Evolutionary conservation across 1,139 yeast genomes (phyloP).

Genomic region (Lodderomyces metapsilosis): DNA sequence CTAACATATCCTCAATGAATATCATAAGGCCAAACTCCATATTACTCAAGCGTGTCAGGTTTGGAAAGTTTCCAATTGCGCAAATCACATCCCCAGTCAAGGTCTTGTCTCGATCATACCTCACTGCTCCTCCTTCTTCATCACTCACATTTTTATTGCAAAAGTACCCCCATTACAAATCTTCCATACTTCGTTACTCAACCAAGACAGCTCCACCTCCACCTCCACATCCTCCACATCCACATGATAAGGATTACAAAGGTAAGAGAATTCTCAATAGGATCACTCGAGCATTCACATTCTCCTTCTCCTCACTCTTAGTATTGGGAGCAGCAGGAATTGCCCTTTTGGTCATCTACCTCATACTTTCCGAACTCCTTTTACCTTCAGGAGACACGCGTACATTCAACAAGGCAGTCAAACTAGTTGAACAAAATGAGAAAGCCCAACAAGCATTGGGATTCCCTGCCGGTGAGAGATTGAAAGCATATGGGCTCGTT

Average conservation of each 20-base stretch:
- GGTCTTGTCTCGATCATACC: constrained; percentile 1
- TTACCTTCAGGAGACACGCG: constrained; percentile 91
- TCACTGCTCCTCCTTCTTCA: constrained; percentile 1
- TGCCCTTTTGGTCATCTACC: constrained; percentile 68
- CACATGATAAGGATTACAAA: constrained; percentile 39
- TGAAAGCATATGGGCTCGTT: constrained; percentile 82
- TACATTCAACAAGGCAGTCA: constrained; percentile 83
- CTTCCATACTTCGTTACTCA: constrained; percentile 16
- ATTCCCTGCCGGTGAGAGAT: constrained; percentile 53
- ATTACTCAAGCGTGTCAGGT: background rate
- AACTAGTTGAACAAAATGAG: constrained; percentile 66
- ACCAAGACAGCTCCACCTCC: constrained; percentile 41
- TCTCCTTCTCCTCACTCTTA: constrained; percentile 57
- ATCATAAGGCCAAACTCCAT: background rate
- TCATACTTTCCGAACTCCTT: constrained; percentile 73
- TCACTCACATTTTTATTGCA: background rate
- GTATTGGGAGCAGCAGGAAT: constrained; percentile 70
- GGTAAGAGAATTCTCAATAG: constrained; percentile 37
- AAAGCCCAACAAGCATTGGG: constrained; percentile 58
- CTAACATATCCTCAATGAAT: background rate
- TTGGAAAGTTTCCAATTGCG: background rate
- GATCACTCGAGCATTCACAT: constrained; percentile 57
- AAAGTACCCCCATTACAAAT: constrained; percentile 6
- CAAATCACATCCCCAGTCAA: constrained; percentile 1
- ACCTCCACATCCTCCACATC: constrained; percentile 39